Conservation (phyloP, 257 asterid species). For the Petrea volubilis region DNA sequence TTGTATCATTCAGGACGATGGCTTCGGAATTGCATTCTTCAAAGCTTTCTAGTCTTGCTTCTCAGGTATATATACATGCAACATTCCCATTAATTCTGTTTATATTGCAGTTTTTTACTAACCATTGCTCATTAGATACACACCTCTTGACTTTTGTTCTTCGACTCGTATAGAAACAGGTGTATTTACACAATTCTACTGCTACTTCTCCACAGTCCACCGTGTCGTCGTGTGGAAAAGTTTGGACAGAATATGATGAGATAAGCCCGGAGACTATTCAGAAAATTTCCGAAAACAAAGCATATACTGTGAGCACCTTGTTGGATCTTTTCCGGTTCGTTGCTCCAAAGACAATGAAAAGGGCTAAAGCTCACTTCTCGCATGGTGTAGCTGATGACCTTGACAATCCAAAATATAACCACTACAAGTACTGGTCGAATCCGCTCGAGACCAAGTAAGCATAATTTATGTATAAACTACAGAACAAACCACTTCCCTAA, state of each 20-base stretch:
- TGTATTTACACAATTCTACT: slow-evolving; percentile 30
- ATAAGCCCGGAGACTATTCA: slow-evolving; percentile 53
- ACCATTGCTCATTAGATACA: not conserved
- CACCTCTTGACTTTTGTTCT: not conserved
- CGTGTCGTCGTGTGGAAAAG: slow-evolving; percentile 58
- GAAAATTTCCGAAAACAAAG: slow-evolving; percentile 49
- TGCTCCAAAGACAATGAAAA: slow-evolving; percentile 87
- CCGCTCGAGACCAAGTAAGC: slow-evolving; percentile 89
- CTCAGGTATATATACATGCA: slow-evolving; percentile 40
- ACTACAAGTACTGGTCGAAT: slow-evolving; percentile 91
- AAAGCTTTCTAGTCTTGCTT: slow-evolving; percentile 32
- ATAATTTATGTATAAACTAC: no score
- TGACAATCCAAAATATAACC: slow-evolving; percentile 71
- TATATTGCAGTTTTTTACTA: not conserved
- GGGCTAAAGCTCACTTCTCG: slow-evolving; percentile 85
- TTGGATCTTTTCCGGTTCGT: slow-evolving; percentile 65
- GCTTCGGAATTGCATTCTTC: slow-evolving; percentile 67
- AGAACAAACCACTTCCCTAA: no score
- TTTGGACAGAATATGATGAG: slow-evolving; percentile 80
- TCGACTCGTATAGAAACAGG: slow-evolving; percentile 25
- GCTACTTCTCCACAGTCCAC: slow-evolving; percentile 19
- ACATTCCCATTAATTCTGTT: not conserved
- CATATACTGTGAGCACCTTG: slow-evolving; percentile 58
- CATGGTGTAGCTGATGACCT: slow-evolving; percentile 85
- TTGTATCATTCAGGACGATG: slow-evolving; percentile 70